Evolutionary conservation across 805 yeast genomes (phyloP).

Genomic region (Candida coquimbonensis): DNA sequence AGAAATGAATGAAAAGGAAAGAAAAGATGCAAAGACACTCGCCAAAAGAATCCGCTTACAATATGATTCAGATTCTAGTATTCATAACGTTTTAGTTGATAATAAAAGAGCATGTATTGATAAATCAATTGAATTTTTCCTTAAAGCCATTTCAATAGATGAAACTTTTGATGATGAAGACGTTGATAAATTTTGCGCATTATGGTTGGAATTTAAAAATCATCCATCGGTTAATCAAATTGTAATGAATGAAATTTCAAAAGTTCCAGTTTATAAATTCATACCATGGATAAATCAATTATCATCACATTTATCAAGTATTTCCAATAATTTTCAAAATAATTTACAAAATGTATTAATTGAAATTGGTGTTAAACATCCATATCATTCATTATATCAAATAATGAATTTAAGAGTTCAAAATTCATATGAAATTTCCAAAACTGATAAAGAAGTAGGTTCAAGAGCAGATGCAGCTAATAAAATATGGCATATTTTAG

Average conservation of each 20-base stretch:
- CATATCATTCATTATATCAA: constrained; percentile 64
- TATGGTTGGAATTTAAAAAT: constrained; percentile 67
- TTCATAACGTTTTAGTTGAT: constrained; percentile 31
- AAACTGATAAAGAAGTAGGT: constrained; percentile 30
- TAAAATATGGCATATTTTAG: constrained; percentile 36
- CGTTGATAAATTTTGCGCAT: constrained; percentile 69
- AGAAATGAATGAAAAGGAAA: constrained; percentile 37
- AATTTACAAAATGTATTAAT: constrained; percentile 41
- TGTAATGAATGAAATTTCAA: constrained; percentile 31
- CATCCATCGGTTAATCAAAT: constrained; percentile 36
- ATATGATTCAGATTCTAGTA: constrained; percentile 41
- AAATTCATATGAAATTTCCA: constrained; percentile 24
- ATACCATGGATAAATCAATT: constrained; percentile 81
- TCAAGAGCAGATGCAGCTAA: constrained; percentile 49
- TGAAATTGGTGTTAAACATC: constrained; percentile 48
- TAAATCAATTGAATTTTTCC: constrained; percentile 52
- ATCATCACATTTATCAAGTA: constrained; percentile 57
- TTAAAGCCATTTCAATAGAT: constrained; percentile 42
- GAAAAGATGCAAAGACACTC: constrained; percentile 46
- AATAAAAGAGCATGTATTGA: constrained; percentile 38
- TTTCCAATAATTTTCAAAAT: constrained; percentile 45
- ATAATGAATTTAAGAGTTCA: constrained; percentile 51
- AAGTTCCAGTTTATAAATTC: constrained; percentile 53
- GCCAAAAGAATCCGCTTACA: constrained; percentile 43
- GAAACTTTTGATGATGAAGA: constrained; percentile 45